Conservation (phyloP, 2,329 filamentous ascomycete genomes). For the Dactylella cylindrospora region DNA sequence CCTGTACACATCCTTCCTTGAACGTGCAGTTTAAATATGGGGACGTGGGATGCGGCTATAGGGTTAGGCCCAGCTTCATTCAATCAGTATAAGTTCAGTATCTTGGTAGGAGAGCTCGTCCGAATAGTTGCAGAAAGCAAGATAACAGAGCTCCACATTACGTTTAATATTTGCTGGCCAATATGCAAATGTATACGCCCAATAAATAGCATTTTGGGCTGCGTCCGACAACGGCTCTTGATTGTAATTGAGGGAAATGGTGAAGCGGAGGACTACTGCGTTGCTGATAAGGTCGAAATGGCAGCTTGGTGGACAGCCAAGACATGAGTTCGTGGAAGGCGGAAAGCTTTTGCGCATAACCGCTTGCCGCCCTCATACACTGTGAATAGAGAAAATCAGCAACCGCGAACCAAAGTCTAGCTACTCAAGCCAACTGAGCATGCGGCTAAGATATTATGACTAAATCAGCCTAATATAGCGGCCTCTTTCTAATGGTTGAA, state of each 20-base stretch:
- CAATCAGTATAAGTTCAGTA: too few species aligned
- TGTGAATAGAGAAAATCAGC: slow-evolving; percentile 6
- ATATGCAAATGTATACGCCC: too few species aligned
- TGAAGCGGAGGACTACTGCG: neutral
- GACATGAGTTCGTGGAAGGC: slow-evolving; percentile 20
- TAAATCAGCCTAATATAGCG: too few species aligned
- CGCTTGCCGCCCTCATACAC: slow-evolving; percentile 29
- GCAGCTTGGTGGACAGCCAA: slow-evolving; percentile 16
- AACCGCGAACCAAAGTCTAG: slow-evolving; percentile 3
- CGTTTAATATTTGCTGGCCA: too few species aligned
- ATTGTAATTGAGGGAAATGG: neutral
- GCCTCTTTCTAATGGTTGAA: too few species aligned
- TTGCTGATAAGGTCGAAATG: slow-evolving; percentile 25
- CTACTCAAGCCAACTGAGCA: too few species aligned
- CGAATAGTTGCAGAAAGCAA: slow-evolving; percentile 16
- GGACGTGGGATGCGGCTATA: too few species aligned
- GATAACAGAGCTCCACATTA: slow-evolving; percentile 13
- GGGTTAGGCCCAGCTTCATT: too few species aligned
- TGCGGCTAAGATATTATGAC: too few species aligned
- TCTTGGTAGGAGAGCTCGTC: too few species aligned
- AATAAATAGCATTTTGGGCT: slow-evolving; percentile 5
- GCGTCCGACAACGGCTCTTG: slow-evolving; percentile 35
- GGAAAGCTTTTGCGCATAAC: slow-evolving; percentile 32
- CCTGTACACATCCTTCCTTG: too few species aligned
- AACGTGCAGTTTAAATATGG: too few species aligned